Conservation (phyloP, 2,329 filamentous ascomycete species). For the Tolypocladium inflatum region DNA sequence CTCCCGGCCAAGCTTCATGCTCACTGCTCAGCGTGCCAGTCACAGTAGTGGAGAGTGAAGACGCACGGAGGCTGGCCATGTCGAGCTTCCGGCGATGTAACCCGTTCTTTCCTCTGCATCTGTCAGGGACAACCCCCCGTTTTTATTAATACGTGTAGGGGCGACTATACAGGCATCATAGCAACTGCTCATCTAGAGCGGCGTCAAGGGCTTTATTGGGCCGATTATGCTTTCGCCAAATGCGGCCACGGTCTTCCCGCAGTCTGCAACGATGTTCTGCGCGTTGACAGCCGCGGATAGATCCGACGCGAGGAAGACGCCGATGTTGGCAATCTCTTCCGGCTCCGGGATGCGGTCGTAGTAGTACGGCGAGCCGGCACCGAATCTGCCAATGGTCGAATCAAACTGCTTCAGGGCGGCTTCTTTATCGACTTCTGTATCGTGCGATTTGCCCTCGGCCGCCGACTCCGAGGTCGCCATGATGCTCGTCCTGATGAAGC, state of each 20-base stretch:
- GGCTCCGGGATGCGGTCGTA: slow-evolving; percentile 8
- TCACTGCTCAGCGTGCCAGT: no score
- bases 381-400: neutral
- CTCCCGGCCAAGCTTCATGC: no score
- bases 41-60: no score
- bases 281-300: slow-evolving; percentile 6
- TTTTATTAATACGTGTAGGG: no score
- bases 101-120: no score
- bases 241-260: slow-evolving; percentile 6
- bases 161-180: no score
- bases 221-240: slow-evolving; percentile 2
- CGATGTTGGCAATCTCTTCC: slow-evolving; percentile 7
- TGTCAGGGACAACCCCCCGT: no score
- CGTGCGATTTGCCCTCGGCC: no score
- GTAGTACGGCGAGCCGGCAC: neutral
- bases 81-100: no score
- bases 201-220: slow-evolving; percentile 1
- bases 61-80: no score
- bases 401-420: neutral
- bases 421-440: neutral
- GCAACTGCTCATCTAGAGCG: neutral
- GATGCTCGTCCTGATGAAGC: slow-evolving; percentile 5
- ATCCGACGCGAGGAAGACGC: slow-evolving; percentile 9
- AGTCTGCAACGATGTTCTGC: slow-evolving; percentile 10
- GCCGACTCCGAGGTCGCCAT: neutral